A percentile compares a stretch with the other conserved stretches of the same genome.
phyloP scores from a whole-genome alignment of 768 basidiomycete genomes.

The Suillus alpinus region DNA sequence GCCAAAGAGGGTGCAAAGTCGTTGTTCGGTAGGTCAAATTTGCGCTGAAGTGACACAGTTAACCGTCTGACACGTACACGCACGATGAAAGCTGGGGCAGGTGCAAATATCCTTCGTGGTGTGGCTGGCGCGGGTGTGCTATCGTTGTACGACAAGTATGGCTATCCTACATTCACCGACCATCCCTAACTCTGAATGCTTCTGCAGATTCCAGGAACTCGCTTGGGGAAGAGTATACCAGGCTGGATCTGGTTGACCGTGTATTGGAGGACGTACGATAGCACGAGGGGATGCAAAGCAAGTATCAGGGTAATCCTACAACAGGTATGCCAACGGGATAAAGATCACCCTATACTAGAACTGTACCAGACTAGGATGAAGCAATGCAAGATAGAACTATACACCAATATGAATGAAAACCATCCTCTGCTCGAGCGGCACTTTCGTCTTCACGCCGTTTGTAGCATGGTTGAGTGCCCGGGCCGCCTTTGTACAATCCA shows the following conservation, averaged over 20 bases:
- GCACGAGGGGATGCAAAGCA: too few species aligned
- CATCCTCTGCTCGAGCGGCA: too few species aligned
- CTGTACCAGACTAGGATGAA: too few species aligned
- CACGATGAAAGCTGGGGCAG: constrained; percentile 57
- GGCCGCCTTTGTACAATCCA: too few species aligned
- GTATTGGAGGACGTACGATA: background rate
- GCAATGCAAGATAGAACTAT: too few species aligned
- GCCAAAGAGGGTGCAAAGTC: constrained; percentile 39
- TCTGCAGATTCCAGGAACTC: constrained; percentile 44
- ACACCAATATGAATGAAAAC: too few species aligned
- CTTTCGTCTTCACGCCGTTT: too few species aligned
- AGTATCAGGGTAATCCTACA: too few species aligned
- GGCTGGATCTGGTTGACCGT: constrained; percentile 33
- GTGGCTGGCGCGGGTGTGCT: constrained; percentile 49
- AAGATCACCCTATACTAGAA: too few species aligned
- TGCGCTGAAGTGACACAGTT: background rate
- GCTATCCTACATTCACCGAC: background rate
- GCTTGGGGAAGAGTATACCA: constrained; percentile 57
- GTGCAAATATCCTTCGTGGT: constrained; percentile 56
- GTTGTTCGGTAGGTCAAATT: constrained; percentile 32
- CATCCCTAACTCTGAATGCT: background rate
- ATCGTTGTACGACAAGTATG: constrained; percentile 59
- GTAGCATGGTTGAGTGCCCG: too few species aligned
- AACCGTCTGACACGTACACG: constrained; percentile 15
- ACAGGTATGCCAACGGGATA: too few species aligned